These are phyloP conservation scores for Aspergillus sp. DNA, from an alignment of 2,329 filamentous ascomycete genomes.

Conservation along the genomic window DNA sequence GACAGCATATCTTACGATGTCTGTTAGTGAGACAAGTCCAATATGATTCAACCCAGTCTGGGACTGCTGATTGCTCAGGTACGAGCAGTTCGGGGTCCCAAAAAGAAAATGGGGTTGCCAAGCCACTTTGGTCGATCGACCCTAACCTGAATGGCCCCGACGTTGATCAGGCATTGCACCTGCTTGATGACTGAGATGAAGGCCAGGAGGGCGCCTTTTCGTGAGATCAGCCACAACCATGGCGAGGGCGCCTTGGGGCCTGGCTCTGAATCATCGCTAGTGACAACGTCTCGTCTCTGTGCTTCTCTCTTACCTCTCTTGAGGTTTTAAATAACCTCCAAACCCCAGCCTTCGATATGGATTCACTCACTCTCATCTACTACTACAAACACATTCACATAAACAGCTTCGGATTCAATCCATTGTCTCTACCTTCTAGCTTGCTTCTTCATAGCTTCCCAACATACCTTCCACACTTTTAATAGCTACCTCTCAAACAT, in stretches of 20 bases:
- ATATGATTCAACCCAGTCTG: constrained; percentile 9
- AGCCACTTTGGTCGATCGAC: constrained; percentile 9
- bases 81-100: constrained; percentile 1
- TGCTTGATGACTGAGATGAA: constrained; percentile 9
- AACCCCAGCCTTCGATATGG: neutral
- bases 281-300: neutral
- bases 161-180: constrained; percentile 6
- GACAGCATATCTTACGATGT: constrained; percentile 14
- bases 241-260: constrained; percentile 6
- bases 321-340: constrained; percentile 3
- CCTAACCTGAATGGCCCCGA: constrained; percentile 10
- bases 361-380: constrained; percentile 2
- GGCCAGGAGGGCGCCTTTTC: constrained; percentile 1
- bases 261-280: constrained; percentile 11
- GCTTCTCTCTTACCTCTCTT: neutral
- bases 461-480: neutral
- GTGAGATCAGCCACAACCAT: constrained; percentile 9
- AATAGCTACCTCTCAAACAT: neutral
- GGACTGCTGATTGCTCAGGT: constrained; percentile 6
- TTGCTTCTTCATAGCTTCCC: neutral
- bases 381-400: neutral
- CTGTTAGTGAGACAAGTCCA: constrained; percentile 1
- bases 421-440: neutral
- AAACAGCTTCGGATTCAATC: neutral
- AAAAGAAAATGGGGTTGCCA: constrained; percentile 5